Base-by-base conservation (phyloP, 169 alveolate species). In the Plasmodium gonderi region DNA sequence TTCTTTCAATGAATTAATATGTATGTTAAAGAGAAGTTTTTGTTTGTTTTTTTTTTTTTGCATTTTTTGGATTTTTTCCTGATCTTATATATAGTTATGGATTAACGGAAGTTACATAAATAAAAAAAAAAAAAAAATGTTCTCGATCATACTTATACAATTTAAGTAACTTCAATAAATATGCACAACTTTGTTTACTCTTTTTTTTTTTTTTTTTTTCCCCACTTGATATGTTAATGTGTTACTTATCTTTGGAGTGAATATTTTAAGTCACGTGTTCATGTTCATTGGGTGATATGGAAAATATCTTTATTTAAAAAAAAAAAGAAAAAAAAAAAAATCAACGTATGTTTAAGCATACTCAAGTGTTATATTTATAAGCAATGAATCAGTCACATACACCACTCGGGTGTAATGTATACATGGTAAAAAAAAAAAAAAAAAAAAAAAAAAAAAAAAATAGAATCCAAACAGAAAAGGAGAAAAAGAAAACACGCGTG, bases 11-110 rank as follows among this genome's bases (percentile, higher is more conserved):
- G 81, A 36, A 75, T 8, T 75, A 42, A 29, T 23, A 14, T 31
- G 33, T 75, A 75, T 40, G 29, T 38, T 36, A 23, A 42, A 75
- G n/a, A n/a, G 45, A 44, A 17, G 29, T 26, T 29, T 42, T 31
- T 40, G 12, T 75, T 75, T 75, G 42, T 75, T 75, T 40, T 75
- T 54, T 54, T 54, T 54, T 75, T 75, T 75, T 54, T 54, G 17
- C 65, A 49, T 49, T 49, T 49, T 49, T 23, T 3, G 26, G 65
- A n/a, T 49, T 49, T 69, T 33, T 33, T 69, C 20, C 23, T 33
- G 20, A 14, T 38, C 26, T 74, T 75, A 17, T 17, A 75, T 38
- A 75, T 36, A 75, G 29, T 75, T 36, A 36, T 75, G 17, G 17
- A 40, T 40, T 26, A 40, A 36, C 26, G 26, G 17, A 17, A 60